These are phyloP conservation scores for Apophysomyces ossiformis DNA, from an alignment of 371 early-diverging fungal genomes.

Conservation along the genomic window DNA sequence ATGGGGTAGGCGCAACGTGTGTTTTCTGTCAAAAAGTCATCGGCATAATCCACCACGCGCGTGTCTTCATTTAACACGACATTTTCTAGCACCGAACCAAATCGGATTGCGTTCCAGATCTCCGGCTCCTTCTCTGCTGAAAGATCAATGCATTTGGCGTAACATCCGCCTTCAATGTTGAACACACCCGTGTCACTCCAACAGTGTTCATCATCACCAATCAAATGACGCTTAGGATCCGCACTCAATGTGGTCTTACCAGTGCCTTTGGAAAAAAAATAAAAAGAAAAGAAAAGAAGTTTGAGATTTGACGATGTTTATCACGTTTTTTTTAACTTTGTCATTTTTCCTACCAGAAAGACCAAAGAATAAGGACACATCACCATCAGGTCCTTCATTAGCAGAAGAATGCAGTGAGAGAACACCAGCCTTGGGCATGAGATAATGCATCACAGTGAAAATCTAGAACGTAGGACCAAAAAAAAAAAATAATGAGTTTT, in stretches of 20 bases:
- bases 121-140: conserved; percentile 96
- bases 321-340: too few relatives aligned
- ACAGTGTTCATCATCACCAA: conserved; percentile 98
- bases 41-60: conserved; percentile 86
- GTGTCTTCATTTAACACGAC: conserved; percentile 81
- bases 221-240: conserved; percentile 87
- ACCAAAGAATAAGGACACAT: conserved; percentile 96
- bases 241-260: conserved; percentile 97
- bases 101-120: conserved; percentile 88
- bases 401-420: conserved; percentile 96
- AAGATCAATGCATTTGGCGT: conserved; percentile 94
- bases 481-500: background rate
- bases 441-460: conserved; percentile 98
- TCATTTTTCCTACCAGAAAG: conserved; percentile 66
- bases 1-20: conserved; percentile 96
- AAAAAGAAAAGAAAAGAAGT: background rate
- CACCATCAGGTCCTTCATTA: conserved; percentile 88
- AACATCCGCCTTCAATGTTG: conserved; percentile 98
- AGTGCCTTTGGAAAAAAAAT: conserved; percentile 43
- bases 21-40: conserved; percentile 87
- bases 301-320: background rate
- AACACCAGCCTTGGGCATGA: conserved; percentile 97
- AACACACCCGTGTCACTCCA: conserved; percentile 94
- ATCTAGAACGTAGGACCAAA: conserved; percentile 37
- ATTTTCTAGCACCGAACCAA: conserved; percentile 94